Conservation (phyloP, 2,329 filamentous ascomycete species). For the Nemania sp. region DNA sequence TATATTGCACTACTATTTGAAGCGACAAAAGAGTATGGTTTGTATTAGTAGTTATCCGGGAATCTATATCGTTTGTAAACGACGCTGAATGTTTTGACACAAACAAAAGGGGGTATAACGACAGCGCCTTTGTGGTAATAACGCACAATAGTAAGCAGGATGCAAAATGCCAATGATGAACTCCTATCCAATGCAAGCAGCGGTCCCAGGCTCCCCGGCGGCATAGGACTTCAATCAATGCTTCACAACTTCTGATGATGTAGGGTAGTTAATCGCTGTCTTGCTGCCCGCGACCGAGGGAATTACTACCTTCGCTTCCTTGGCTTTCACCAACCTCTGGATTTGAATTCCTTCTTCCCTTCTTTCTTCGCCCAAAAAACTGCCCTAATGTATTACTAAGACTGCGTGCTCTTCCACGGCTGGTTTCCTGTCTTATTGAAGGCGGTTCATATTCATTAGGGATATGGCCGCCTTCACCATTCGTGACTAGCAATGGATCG, state of each 20-base stretch:
- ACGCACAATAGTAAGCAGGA: slow-evolving; percentile 14
- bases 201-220: slow-evolving; percentile 8
- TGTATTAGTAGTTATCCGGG: slow-evolving; percentile 31
- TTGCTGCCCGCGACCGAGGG: slow-evolving; percentile 18
- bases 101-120: slow-evolving; percentile 34
- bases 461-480: slow-evolving; percentile 39
- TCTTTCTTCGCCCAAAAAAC: slow-evolving; percentile 52
- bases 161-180: slow-evolving; percentile 42
- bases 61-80: slow-evolving; percentile 29
- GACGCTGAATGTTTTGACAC: slow-evolving; percentile 17
- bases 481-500: slow-evolving; percentile 42
- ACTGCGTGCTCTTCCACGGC: slow-evolving; percentile 54
- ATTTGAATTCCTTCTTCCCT: slow-evolving; percentile 46
- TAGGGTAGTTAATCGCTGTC: slow-evolving; percentile 25
- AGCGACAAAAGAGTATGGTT: neutral
- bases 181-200: slow-evolving; percentile 50
- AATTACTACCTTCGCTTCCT: slow-evolving; percentile 33
- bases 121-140: slow-evolving; percentile 20
- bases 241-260: slow-evolving; percentile 1
- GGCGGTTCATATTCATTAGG: slow-evolving; percentile 39
- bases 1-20: neutral
- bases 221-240: slow-evolving; percentile 15
- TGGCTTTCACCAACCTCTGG: slow-evolving; percentile 43
- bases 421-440: slow-evolving; percentile 36
- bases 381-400: slow-evolving; percentile 56